phyloP scores from a whole-genome alignment of 1,139 yeast genomes.

The Blastobotrys elegans region DNA sequence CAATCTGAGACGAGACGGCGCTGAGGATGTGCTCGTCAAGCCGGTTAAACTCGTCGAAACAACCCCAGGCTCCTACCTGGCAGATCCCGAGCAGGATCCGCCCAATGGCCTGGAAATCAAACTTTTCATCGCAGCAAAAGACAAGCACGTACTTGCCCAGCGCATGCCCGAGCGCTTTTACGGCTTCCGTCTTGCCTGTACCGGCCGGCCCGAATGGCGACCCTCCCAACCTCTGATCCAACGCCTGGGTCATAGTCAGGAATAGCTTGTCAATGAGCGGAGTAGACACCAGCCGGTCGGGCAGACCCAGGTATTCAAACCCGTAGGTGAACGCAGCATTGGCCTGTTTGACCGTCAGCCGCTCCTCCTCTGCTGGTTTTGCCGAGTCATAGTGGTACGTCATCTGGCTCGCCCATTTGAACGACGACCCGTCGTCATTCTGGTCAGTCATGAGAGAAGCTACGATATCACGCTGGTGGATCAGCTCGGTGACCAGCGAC shows the following conservation, averaged over 20 bases:
- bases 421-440: constrained; percentile 25
- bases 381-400: constrained; percentile 41
- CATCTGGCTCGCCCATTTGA: constrained; percentile 53
- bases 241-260: constrained; percentile 67
- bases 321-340: constrained; percentile 58
- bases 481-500: constrained; percentile 56
- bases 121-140: constrained; percentile 86
- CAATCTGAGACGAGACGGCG: constrained; percentile 82
- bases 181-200: constrained; percentile 79
- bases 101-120: constrained; percentile 77
- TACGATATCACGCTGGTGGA: constrained; percentile 54
- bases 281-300: constrained; percentile 72
- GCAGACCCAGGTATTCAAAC: constrained; percentile 75
- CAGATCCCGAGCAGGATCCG: constrained; percentile 79
- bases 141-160: constrained; percentile 81
- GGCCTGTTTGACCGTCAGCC: constrained; percentile 52
- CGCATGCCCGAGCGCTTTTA: constrained; percentile 77
- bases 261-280: constrained; percentile 65
- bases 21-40: constrained; percentile 67
- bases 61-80: constrained; percentile 89
- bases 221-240: constrained; percentile 75
- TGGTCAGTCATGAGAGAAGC: constrained; percentile 25
- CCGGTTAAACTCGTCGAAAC: constrained; percentile 94
- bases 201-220: constrained; percentile 97
- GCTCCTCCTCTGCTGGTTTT: constrained; percentile 28